These are phyloP conservation scores for Luffa acutangula DNA, from an alignment of 306 rosid species.

Conservation along the genomic window DNA sequence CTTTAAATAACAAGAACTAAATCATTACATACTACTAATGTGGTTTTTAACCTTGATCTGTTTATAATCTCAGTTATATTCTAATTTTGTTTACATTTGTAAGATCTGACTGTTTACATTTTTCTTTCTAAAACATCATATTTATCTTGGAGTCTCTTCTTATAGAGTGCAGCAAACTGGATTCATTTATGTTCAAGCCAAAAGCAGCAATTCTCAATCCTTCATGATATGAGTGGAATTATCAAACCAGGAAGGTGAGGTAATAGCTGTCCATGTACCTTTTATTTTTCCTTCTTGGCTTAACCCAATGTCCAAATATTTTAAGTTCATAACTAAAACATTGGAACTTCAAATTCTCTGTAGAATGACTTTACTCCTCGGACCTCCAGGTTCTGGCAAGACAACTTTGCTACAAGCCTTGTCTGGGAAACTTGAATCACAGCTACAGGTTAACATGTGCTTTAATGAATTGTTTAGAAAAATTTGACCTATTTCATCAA, in stretches of 20 bases:
- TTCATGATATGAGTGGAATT: conserved; percentile 5
- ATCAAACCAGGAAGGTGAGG: conserved; percentile 14
- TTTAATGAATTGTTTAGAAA: not conserved
- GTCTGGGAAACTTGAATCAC: conserved; percentile 23
- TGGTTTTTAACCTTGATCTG: not conserved
- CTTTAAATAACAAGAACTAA: not conserved
- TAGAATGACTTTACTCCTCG: conserved; percentile 30
- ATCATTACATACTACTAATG: too few relatives aligned
- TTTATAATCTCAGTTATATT: not conserved
- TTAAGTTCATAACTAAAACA: not conserved
- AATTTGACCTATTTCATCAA: not conserved
- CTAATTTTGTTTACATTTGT: not conserved
- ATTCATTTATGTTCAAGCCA: not conserved
- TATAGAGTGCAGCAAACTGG: not conserved
- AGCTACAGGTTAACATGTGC: conserved; percentile 15
- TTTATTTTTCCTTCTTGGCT: not conserved
- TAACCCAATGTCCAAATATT: not conserved
- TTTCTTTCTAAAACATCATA: not conserved
- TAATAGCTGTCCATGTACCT: not conserved
- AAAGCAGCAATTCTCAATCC: conserved; percentile 5
- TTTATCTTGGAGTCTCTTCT: not conserved
- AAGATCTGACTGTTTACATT: not conserved
- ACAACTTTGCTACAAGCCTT: conserved; percentile 23
- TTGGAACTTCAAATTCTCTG: not conserved
- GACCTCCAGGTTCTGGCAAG: conserved; percentile 31